Percentiles rank a stretch among this genome's conserved stretches.
These are phyloP conservation scores for Aspergillus brasiliensis DNA, from an alignment of 2,329 filamentous ascomycete species.

Conservation along the genomic window DNA sequence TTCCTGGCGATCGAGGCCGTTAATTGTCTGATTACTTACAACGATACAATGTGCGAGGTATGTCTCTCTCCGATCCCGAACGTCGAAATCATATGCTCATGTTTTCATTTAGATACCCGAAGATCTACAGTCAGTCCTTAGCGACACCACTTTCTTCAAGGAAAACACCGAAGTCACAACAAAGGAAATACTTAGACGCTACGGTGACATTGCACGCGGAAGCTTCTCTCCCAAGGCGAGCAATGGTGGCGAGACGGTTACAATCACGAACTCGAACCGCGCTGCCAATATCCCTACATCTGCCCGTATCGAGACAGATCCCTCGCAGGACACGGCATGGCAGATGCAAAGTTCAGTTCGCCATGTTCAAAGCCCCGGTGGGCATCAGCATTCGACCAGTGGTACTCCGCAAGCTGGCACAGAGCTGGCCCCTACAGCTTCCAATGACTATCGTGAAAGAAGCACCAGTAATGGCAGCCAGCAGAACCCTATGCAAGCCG, in stretches of 20 bases:
- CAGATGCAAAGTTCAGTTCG: slow-evolving; percentile 82
- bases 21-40: slow-evolving; percentile 84
- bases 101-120: slow-evolving; percentile 72
- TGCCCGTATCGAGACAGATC: slow-evolving; percentile 80
- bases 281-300: slow-evolving; percentile 52
- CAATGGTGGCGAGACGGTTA: slow-evolving; percentile 57
- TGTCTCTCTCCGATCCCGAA: slow-evolving; percentile 38
- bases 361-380: slow-evolving; percentile 60
- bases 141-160: slow-evolving; percentile 79
- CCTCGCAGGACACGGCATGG: slow-evolving; percentile 68
- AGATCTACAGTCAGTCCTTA: slow-evolving; percentile 82
- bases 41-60: slow-evolving; percentile 97
- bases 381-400: slow-evolving; percentile 35
- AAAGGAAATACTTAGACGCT: slow-evolving; percentile 94
- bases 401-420: slow-evolving; percentile 25
- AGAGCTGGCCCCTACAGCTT: slow-evolving; percentile 30
- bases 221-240: slow-evolving; percentile 59
- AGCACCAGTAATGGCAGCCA: slow-evolving; percentile 40
- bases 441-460: slow-evolving; percentile 35
- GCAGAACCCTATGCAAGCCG: slow-evolving; percentile 26
- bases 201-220: slow-evolving; percentile 76
- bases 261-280: slow-evolving; percentile 43
- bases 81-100: slow-evolving; percentile 2
- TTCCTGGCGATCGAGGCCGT: slow-evolving; percentile 94
- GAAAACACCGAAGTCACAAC: slow-evolving; percentile 85